Base-by-base conservation (phyloP, 495 filamentous ascomycete species). In the Daldinia decipiens region DNA sequence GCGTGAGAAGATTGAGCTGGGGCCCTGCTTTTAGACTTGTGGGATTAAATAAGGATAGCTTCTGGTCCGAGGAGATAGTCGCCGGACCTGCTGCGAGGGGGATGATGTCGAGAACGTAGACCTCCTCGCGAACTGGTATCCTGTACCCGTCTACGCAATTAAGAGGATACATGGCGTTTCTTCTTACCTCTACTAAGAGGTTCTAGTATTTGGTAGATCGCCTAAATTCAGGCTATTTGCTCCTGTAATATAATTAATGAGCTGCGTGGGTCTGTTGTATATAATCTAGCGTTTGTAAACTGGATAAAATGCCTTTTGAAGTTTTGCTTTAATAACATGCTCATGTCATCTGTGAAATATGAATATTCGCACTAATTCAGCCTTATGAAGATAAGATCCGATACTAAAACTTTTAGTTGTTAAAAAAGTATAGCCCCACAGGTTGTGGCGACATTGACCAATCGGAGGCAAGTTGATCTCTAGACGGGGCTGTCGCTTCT, bases 11-110 rank as follows among this genome's bases (percentile, higher is more conserved):
- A 4, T 78, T 75, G 54, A 78, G 76, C 9, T 79, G 40, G 0
- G 85, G 83, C 3, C 79, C 80, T 12, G 74, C 71, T 56, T 74
- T 78, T 38, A 88, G 77, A 47, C 73, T 75, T 4, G 79, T 60
- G 1, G 85, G 83, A 67, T 89, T 81, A 67, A 89, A 81, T 17
- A 88, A 72, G 45, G 85, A 84, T 9, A 90, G 77, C 38, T 82
- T 82, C 72, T 91, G 85, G 74, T 85, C 83, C 7, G 85, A 86
- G 1, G 82, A 79, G 12, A 84, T 86, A 29, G 80, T 78, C 24
- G 81, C 84, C 17, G 86, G 76, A 2, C 84, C 84, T 1, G 72
- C 61, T 4, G 77, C 68, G 5, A 83, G 65, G 5, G 84, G 81
- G 5, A 86, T 69, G 52, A 88, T 80, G 47, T 84, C 81, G 43